These are phyloP conservation scores for Mortierella claussenii DNA, from an alignment of 192 early-diverging fungal genomes.

Conservation along the genomic window DNA sequence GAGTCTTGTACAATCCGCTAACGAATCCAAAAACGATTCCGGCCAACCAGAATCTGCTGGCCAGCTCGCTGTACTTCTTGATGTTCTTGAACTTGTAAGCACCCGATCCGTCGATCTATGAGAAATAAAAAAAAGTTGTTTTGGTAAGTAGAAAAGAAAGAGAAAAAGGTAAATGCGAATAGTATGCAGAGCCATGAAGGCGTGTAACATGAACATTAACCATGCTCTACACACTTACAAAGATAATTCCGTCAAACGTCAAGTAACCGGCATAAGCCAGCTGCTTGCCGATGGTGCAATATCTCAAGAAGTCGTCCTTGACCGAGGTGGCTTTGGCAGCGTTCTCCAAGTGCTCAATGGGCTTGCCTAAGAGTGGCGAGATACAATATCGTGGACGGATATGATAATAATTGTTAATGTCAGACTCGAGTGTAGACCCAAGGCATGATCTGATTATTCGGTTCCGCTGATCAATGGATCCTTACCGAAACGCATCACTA, in stretches of 20 bases:
- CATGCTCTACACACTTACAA: too few species aligned
- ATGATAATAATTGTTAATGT: too few species aligned
- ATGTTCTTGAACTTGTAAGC: slow-evolving; percentile 71
- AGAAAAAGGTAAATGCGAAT: too few species aligned
- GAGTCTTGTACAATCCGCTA: slow-evolving; percentile 73
- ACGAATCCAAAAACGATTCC: slow-evolving; percentile 72
- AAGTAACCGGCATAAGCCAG: slow-evolving; percentile 71
- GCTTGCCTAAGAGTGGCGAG: slow-evolving; percentile 66
- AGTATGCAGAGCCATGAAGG: too few species aligned
- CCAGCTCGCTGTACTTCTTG: slow-evolving; percentile 67
- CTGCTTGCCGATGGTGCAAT: slow-evolving; percentile 65
- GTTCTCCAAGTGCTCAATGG: slow-evolving; percentile 71
- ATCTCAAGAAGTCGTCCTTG: slow-evolving; percentile 70
- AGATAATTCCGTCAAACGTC: slow-evolving; percentile 67
- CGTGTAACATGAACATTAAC: too few species aligned
- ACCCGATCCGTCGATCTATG: slow-evolving; percentile 67
- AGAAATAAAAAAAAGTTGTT: too few species aligned
- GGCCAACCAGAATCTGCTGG: slow-evolving; percentile 74
- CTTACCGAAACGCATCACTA: slow-evolving; percentile 73
- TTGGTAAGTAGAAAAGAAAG: too few species aligned
- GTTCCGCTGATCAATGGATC: slow-evolving; percentile 6
- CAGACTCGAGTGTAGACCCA: too few species aligned
- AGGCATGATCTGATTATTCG: too few species aligned
- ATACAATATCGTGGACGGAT: too few species aligned
- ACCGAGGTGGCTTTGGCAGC: slow-evolving; percentile 63